Conservation (phyloP, 345 rosid species). For the Pistacia vera region DNA sequence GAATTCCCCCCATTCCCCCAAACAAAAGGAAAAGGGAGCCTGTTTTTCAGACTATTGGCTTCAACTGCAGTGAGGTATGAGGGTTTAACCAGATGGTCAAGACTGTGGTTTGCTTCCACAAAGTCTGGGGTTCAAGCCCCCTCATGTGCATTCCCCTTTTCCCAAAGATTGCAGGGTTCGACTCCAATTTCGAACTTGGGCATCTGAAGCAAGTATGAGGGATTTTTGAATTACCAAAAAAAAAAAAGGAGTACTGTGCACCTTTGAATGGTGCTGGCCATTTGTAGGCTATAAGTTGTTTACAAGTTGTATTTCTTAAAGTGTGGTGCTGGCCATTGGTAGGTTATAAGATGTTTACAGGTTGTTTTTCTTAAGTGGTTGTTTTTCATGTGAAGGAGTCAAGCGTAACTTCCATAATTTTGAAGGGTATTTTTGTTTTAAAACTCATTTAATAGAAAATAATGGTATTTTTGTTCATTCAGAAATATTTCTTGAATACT, state of each 20-base stretch:
- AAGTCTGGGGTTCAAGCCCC: too few species aligned
- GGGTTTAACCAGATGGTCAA: too few species aligned
- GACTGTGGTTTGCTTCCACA: too few species aligned
- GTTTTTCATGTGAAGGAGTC: not conserved
- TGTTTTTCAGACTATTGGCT: slow-evolving; percentile 3
- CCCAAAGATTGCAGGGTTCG: too few species aligned
- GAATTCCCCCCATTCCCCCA: not conserved
- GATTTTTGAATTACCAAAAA: too few species aligned
- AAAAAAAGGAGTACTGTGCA: too few species aligned
- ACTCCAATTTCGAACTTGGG: too few species aligned
- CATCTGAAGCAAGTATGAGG: too few species aligned
- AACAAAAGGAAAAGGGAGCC: not conserved
- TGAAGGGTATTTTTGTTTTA: not conserved
- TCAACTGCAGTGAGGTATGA: not conserved
- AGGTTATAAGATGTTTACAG: not conserved
- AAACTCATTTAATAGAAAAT: not conserved
- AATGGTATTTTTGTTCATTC: not conserved
- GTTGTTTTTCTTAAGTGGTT: not conserved
- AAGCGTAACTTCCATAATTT: not conserved
- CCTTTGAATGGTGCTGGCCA: not conserved
- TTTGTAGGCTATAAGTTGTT: not conserved
- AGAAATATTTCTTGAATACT: not conserved
- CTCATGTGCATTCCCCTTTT: too few species aligned
- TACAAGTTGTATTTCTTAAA: not conserved
- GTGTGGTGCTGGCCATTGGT: not conserved